Evolutionary conservation across 2,329 filamentous ascomycete species (phyloP).

Genomic region (Paecilomyces fulvus): DNA sequence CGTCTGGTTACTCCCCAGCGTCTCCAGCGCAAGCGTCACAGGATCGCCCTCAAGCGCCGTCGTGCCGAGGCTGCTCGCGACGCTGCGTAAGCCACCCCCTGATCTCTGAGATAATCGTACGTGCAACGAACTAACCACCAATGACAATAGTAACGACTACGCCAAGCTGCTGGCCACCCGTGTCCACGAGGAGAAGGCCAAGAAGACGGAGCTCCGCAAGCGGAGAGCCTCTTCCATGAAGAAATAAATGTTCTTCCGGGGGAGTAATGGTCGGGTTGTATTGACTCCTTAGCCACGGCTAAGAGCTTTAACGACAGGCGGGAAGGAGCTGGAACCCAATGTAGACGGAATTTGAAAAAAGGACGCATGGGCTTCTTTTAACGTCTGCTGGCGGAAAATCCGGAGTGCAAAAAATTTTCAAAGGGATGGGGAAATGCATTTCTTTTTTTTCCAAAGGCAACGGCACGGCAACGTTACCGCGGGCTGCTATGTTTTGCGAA

Average conservation of each 20-base stretch:
- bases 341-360: background rate
- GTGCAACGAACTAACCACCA: conserved; percentile 14
- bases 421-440: background rate
- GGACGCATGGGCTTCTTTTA: background rate
- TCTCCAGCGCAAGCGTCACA: conserved; percentile 99
- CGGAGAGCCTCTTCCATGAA: conserved; percentile 94
- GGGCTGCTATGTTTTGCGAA: background rate
- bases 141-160: conserved; percentile 72
- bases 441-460: conserved; percentile 1
- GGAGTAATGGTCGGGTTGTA: background rate
- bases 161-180: conserved; percentile 93
- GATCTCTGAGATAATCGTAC: background rate
- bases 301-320: background rate
- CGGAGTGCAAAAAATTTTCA: conserved; percentile 2
- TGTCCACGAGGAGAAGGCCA: conserved; percentile 89
- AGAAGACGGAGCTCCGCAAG: conserved; percentile 92
- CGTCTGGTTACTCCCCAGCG: conserved; percentile 98
- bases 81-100: conserved; percentile 70
- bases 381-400: background rate
- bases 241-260: conserved; percentile 49
- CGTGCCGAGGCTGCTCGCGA: conserved; percentile 96
- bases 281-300: background rate
- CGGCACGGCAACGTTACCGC: background rate
- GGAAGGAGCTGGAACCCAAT: background rate
- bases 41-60: conserved; percentile 95